These are phyloP conservation scores for Boletus rubescentipes DNA, from an alignment of 768 basidiomycete genomes.

Conservation along the genomic window DNA sequence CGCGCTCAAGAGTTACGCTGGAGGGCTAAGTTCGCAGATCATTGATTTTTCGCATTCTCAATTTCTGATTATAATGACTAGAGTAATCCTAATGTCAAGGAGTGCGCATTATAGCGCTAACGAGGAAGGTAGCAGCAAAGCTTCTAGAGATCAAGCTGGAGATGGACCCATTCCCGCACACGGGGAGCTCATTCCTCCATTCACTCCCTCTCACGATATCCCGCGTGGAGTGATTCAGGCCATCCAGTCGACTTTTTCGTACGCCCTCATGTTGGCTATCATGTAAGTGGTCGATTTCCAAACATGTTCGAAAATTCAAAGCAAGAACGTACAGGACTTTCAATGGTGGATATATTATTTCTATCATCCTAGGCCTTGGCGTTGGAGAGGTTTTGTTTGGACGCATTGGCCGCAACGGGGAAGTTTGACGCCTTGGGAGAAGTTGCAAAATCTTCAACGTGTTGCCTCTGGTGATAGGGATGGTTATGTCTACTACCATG, in stretches of 20 bases:
- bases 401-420: conserved; percentile 38
- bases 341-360: conserved; percentile 73
- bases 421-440: not conserved
- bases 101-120: not conserved
- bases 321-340: conserved; percentile 62
- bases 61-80: conserved; percentile 6
- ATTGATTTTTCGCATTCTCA: not conserved
- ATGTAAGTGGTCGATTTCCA: conserved; percentile 51
- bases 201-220: conserved; percentile 65
- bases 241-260: conserved; percentile 60
- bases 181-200: conserved; percentile 49
- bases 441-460: too few relatives aligned
- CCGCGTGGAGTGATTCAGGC: conserved; percentile 66
- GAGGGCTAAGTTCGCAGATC: conserved; percentile 48
- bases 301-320: conserved; percentile 4
- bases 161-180: conserved; percentile 6
- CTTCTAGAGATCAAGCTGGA: not conserved
- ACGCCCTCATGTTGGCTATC: conserved; percentile 76
- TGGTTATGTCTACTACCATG: too few relatives aligned
- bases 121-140: conserved; percentile 1
- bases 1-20: conserved; percentile 55
- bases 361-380: conserved; percentile 67
- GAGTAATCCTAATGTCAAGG: conserved; percentile 7
- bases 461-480: too few relatives aligned
- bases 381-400: conserved; percentile 76